phyloP scores from a whole-genome alignment of 1,139 yeast genomes.

The Saccharomyces hybrid region DNA sequence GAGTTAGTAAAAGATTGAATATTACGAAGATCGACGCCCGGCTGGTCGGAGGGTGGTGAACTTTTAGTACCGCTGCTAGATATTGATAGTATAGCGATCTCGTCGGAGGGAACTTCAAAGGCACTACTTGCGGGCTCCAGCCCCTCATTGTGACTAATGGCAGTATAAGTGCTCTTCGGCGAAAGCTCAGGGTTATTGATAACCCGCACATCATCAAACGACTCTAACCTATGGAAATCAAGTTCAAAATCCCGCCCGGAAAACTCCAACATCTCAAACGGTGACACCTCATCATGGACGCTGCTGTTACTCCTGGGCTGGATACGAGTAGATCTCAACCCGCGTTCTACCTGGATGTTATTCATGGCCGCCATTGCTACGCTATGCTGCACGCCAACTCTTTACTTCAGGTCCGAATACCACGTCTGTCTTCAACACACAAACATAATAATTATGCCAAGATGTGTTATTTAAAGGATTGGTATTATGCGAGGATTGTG shows the following conservation, averaged over 20 bases:
- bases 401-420: background rate
- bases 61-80: background rate
- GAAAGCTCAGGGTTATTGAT: constrained; percentile 2
- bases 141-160: background rate
- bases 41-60: background rate
- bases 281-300: background rate
- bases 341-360: background rate
- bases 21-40: background rate
- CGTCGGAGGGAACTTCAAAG: background rate
- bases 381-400: background rate
- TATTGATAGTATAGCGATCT: constrained; percentile 2
- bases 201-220: background rate
- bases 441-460: background rate
- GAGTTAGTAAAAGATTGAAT: background rate
- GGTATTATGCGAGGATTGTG: background rate
- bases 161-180: background rate
- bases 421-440: background rate
- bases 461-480: background rate
- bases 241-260: background rate
- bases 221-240: constrained; percentile 1
- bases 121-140: background rate
- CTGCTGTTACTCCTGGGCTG: background rate
- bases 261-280: background rate
- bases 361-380: background rate
- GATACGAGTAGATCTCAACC: background rate